Evolutionary conservation across 345 rosid species (phyloP), one percentile per base, ranked within the genome.

Genomic region (Heritiera fomes): DNA sequence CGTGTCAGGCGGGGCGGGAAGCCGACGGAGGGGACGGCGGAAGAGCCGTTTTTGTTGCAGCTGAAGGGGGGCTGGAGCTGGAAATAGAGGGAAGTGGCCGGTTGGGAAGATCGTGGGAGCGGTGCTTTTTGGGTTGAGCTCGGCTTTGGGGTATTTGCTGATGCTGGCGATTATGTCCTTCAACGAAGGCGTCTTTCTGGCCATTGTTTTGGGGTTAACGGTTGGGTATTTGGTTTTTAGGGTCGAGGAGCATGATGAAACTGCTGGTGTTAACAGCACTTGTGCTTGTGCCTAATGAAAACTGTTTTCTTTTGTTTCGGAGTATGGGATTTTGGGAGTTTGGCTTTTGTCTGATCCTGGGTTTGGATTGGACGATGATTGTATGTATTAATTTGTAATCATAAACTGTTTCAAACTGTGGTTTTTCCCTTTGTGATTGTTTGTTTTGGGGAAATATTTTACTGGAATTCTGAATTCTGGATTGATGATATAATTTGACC

Each of bases 91-190:
- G 10, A 68, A 8, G 45, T 69, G 75, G 75, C 75, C 68, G 53
- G 43, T 17, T 38, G 76, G 79, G 80, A 86, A 85, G 73, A 68
- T 84, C 8, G 83, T 75, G 0, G 87, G 84, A 12, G 87, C 87
- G 7, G 4, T 83, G 56, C 79, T 89, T 30, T 91, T 92, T 43
- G 94, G 92, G 32, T 72, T 91, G 50, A 95, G 89, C 82, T 83
- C 97, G 1, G 93, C 86, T 75, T 69, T 92, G 79, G 98, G 93
- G 49, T 95, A 95, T 85, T 34, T 95, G 82, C 80, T 95, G 83
- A 93, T 95, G 98, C 89, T 92, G 5, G 94, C 93, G 55, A 82
- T 87, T 76, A 95, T 95, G 98, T 93, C 97, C 41, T 93, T 95
- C 79, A 95, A 95, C 70, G 98, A 92, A 23, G 97, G 99, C 10